Base-by-base conservation (phyloP, 768 basidiomycete species). In the Psilocybe cyanescens region DNA sequence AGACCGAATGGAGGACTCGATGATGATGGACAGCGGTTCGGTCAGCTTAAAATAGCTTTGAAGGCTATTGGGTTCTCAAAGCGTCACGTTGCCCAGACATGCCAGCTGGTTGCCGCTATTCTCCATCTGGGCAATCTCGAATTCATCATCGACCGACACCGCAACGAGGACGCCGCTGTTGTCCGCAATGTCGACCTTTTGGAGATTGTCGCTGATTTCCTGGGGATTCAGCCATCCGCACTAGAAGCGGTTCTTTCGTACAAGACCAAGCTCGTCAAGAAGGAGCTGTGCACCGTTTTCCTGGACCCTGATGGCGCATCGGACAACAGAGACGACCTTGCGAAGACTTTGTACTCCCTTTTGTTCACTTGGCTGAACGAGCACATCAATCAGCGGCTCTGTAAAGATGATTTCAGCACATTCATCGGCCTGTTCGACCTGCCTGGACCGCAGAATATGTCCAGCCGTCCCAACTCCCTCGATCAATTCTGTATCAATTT, bases 401-500 rank as follows among this genome's bases (percentile, higher is more conserved):
- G 95, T 79, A 87, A 89, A 24, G 96, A 98, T 41, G 95, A 97
- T 71, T 99, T 95, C 65, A 81, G 84, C 3, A 93, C 92, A 2
- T 97, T 96, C 77, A 90, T 99, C 65, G 94, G 95, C 8, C 82
- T 99, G 37, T 90, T 99, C 70, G 95, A 99, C 73, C 86, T 99
- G 9, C 95, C 97, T 2, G 95, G 97, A 4, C 85, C 91, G 4
- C 95, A 97, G 74, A 96, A 97, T 75, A 85, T 94, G 76, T 87
- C 90, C 3, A 90, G 88, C 59, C 85, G 94, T 1, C 81, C 91
- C 58, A 98, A 99, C 75, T 95, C 95, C 5, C 86, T 99, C 51
- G 95, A 99, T 72, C 95, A 98, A 64, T 95, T 99, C 74, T 93
- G 92, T 74, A 83, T 98, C 80, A 99, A 99, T 76, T 96, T 94